phyloP scores from a whole-genome alignment of 495 filamentous ascomycete species.

The Apodospora peruviana region DNA sequence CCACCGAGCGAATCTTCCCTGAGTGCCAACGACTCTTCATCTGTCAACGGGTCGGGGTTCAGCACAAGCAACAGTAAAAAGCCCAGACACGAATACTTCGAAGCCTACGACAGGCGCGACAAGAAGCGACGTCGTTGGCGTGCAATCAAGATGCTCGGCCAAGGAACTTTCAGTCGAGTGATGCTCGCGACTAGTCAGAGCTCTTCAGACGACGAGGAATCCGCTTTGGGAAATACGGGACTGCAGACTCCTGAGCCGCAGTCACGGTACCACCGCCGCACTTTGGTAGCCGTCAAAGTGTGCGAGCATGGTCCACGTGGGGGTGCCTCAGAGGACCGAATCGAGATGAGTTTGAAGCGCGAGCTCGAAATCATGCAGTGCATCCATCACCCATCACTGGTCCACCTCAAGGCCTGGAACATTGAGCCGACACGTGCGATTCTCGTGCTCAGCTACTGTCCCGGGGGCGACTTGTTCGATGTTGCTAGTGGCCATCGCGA shows the following conservation, averaged over 20 bases:
- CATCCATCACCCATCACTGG: slow-evolving; percentile 81
- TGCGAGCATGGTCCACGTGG: slow-evolving; percentile 91
- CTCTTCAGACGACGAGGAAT: slow-evolving; percentile 35
- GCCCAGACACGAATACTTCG: slow-evolving; percentile 52
- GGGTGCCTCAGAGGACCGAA: slow-evolving; percentile 77
- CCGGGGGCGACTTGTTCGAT: slow-evolving; percentile 93
- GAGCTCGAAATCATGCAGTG: slow-evolving; percentile 89
- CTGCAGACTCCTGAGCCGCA: slow-evolving; percentile 13
- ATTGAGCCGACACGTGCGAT: slow-evolving; percentile 74
- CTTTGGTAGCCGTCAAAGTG: slow-evolving; percentile 88
- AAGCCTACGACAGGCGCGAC: slow-evolving; percentile 53
- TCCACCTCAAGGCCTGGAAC: slow-evolving; percentile 83
- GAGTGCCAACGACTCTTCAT: slow-evolving; percentile 38
- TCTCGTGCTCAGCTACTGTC: slow-evolving; percentile 84
- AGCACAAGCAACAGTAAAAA: slow-evolving; percentile 21
- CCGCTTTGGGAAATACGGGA: slow-evolving; percentile 3
- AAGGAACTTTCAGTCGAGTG: slow-evolving; percentile 94
- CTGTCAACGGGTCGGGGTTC: slow-evolving; percentile 17
- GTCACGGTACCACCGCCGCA: slow-evolving; percentile 34
- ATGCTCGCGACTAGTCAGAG: slow-evolving; percentile 68
- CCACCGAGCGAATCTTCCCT: slow-evolving; percentile 55
- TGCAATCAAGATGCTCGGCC: slow-evolving; percentile 73
- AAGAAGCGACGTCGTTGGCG: slow-evolving; percentile 61
- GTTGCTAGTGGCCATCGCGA: slow-evolving; percentile 65
- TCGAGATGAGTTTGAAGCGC: slow-evolving; percentile 87